These are phyloP conservation scores for Cystobasidium ongulense DNA, from an alignment of 768 basidiomycete species.

Conservation along the genomic window DNA sequence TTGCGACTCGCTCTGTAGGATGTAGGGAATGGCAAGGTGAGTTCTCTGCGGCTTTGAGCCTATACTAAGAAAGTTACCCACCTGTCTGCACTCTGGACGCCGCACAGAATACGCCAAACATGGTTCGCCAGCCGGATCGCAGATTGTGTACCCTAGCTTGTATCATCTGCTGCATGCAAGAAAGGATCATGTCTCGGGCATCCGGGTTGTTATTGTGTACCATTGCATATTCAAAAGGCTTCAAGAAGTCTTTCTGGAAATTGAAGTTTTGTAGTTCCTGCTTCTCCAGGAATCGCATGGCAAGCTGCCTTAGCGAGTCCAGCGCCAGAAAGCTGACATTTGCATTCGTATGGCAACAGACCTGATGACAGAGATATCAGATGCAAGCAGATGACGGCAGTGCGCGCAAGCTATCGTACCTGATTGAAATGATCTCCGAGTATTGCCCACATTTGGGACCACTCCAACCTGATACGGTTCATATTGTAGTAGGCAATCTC, in stretches of 20 bases:
- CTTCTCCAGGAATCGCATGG: slow-evolving; percentile 98
- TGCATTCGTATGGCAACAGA: slow-evolving; percentile 95
- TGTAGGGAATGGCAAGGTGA: background rate
- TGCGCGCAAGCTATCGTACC: slow-evolving; percentile 47
- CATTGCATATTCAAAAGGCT: slow-evolving; percentile 98
- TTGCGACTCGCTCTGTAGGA: slow-evolving; percentile 70
- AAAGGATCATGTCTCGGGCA: slow-evolving; percentile 91
- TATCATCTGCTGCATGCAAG: slow-evolving; percentile 98
- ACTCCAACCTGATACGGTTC: slow-evolving; percentile 93
- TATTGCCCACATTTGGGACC: slow-evolving; percentile 96
- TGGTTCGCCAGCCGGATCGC: slow-evolving; percentile 96
- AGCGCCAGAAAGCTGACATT: slow-evolving; percentile 94
- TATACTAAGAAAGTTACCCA: background rate
- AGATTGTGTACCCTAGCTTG: slow-evolving; percentile 89
- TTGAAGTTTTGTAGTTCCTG: slow-evolving; percentile 97
- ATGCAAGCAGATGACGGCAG: background rate
- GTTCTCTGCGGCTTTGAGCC: background rate
- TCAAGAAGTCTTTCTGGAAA: slow-evolving; percentile 97
- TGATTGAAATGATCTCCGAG: slow-evolving; percentile 98
- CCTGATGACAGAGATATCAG: slow-evolving; percentile 51
- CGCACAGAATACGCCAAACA: slow-evolving; percentile 97
- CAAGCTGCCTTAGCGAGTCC: slow-evolving; percentile 89
- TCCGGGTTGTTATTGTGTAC: slow-evolving; percentile 91
- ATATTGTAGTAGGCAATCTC: slow-evolving; percentile 99
- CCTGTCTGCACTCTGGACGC: slow-evolving; percentile 62